A percentile compares a stretch with the other conserved stretches of the same genome.
Conservation (phyloP, 2,329 filamentous ascomycete species). For the Fonsecaea nubica region DNA sequence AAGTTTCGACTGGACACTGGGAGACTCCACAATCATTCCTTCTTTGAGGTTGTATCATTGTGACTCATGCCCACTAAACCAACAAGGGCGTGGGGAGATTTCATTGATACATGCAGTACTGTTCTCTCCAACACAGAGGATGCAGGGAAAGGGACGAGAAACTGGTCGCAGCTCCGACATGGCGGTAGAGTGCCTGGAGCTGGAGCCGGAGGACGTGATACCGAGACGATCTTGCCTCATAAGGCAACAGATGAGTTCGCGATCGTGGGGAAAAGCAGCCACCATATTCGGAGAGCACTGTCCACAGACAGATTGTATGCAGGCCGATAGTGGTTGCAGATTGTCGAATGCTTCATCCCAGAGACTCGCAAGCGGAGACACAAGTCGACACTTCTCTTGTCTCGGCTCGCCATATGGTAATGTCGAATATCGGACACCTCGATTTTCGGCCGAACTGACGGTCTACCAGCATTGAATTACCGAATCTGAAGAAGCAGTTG, state of each 20-base stretch:
- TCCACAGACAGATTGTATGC: not conserved
- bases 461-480: not conserved
- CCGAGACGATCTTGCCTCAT: constrained; percentile 7
- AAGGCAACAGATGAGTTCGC: not conserved
- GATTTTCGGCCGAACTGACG: not conserved
- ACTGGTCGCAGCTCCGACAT: not conserved
- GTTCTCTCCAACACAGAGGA: not conserved
- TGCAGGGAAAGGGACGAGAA: not conserved
- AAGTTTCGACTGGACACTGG: not conserved
- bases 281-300: not conserved
- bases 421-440: not conserved
- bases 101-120: not conserved
- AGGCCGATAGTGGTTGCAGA: not conserved
- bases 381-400: not conserved
- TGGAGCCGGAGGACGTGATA: not conserved
- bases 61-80: not conserved
- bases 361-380: not conserved
- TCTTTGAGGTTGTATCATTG: not conserved
- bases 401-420: not conserved
- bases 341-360: not conserved
- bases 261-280: not conserved
- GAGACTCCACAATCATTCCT: not conserved
- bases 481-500: not conserved
- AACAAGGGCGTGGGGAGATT: not conserved
- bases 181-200: not conserved